Base-by-base conservation (phyloP, 164 flowering plant genomes). In the Aristolochia fimbriata region DNA sequence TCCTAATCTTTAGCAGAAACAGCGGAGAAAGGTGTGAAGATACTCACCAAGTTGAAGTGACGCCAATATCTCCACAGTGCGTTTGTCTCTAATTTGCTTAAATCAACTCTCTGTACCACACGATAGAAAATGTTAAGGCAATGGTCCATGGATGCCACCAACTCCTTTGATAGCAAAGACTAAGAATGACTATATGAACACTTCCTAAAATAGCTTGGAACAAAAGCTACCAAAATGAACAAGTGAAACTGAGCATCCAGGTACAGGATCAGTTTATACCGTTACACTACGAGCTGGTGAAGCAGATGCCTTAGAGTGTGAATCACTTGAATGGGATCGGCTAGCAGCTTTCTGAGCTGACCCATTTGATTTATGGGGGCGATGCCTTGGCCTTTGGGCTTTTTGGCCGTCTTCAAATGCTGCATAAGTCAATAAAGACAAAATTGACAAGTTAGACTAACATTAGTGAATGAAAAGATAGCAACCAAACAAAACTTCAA, bases 31-130 rank as follows among this genome's bases (percentile, higher is more conserved):
- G 6, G 24, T 27, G 11, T 14, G 0, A 21, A 2, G n/a, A 15
- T 54, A 78, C 96, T 80, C 68, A 92, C 98, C 68, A 92, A 96
- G 69, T 92, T 89, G 70, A 87, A 92, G 72, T 92, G 96, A 52
- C 82, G 87, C 83, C 78, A 78, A 80, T 92, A 92, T 86, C 88
- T 89, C 96, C 91, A 72, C 31, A 92, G 67, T 15, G 98, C 96
- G 54, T 81, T 73, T 77, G 82, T 86, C 73, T 86, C 96, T 57
- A 92, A 75, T 71, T 89, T 92, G 76, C 98, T 77, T 9, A 92
- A 81, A 72, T 92, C 96, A 78, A 92, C 78, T 65, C 79, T 92
- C 96, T 92, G 81, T 51, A 55, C 41, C 48, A 62, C 20, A 50
- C 27, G 20, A 47, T 48, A 19, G 6, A 15, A 61, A 22, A 20